Base-by-base conservation (phyloP, 805 yeast genomes). In the Torulaspora gathmanii region DNA sequence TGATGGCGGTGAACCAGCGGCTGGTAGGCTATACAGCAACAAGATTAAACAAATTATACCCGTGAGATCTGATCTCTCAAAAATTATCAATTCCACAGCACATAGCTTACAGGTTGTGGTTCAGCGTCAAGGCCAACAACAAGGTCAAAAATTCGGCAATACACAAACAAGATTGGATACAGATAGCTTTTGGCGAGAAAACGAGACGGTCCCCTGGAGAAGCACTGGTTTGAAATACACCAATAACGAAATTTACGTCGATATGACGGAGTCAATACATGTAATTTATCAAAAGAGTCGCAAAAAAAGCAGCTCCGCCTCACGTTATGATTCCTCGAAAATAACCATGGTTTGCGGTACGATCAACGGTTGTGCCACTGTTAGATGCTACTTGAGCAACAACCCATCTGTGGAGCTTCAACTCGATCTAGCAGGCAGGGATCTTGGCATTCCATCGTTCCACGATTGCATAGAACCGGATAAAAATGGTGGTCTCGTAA, bases 161-260 rank as follows among this genome's bases (percentile, higher is more conserved):
- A 19, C 30, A 15, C 42, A 33, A 15, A 19, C 34, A 6, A 39
- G 38, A 11, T 26, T 51, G n/a, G 30, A 19, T 16, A 34, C 13
- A 20, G 44, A 40, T 12, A 20, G 23, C 7, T 33, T 16, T 9
- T 19, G n/a, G 15, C 40, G 33, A 1, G 56, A 55, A 15, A 60
- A 69, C 37, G 58, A 59, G 22, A 67, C 70, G 7, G 60, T 57
- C 7, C 95, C 96, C 1, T 91, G 98, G 98, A 75, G 98, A 56
- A 71, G 78, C 37, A 60, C 81, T 4, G 76, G 79, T 51, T 83
- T 85, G n/a, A 77, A 74, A 52, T 80, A 86, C 61, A 74, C 86
- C 3, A 81, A 81, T 52, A 88, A 91, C 63, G 98, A 91, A 64
- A 72, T 91, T 64, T 88, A 82, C 61, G 83, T 91, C 7, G 98